Evolutionary conservation across 495 filamentous ascomycete species (phyloP), one percentile per base, ranked within the genome.

Genomic region (Neurospora sp.): DNA sequence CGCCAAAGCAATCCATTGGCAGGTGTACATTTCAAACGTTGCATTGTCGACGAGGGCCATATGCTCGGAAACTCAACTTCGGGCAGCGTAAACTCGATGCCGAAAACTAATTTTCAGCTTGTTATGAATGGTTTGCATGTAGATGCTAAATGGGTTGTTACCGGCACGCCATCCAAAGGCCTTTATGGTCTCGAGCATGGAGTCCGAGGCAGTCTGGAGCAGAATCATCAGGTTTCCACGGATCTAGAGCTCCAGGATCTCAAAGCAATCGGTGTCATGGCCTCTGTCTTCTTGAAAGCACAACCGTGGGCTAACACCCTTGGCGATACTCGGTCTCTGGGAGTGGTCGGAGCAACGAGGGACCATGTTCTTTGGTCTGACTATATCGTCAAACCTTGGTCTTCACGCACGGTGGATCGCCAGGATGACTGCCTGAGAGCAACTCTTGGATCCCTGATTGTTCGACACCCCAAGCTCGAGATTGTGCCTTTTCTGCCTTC

Each of bases 1-100:
- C 74, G 39, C 9, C 42, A n/a, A 9, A 73, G 75, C 31, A 77
- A 73, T 27, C 88, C 91, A 0, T 81, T 97, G 7, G 89, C 88
- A 48, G 78, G 88, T 20, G 81, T 98, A 12, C 93, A 92, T 75
- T 97, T 93, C 85, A 88, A 97, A 73, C 88, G 95, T 14, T 88
- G 95, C 59, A 94, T 98, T 42, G 90, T 96, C 40, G 95, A 98
- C 72, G 95, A 98, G 86, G 95, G 95, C 1, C 94, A 98, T 78
- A 91, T 88, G 54, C 89, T 97, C 48, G 91, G 91, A 0, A 87
- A 85, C 39, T 81, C 83, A 0, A 84, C 86, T 6, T 80, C 83
- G 20, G 88, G 86, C 16, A 4, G 42, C 18, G 18, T 46, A 8
- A 46, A 46, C 8, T 20, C 42, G 0, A 46, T 1, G 23, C 23